Conservation (phyloP, 1,284 basidiomycete genomes). For the Ustilago loliicola region DNA sequence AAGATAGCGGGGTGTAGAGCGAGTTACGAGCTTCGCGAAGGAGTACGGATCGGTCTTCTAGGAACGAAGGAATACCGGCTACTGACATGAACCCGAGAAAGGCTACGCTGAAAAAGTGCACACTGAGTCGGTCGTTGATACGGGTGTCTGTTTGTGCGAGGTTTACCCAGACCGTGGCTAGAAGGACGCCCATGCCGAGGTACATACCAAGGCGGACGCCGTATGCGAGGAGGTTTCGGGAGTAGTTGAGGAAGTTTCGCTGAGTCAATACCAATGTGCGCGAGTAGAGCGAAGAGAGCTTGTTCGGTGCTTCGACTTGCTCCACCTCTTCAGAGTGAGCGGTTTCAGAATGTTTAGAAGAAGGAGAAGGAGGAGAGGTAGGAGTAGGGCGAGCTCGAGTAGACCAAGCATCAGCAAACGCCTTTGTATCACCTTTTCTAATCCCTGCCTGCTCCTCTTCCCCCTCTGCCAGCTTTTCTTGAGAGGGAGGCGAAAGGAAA, state of each 20-base stretch:
- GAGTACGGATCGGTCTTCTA: conserved; percentile 72
- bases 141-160: conserved; percentile 71
- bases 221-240: conserved; percentile 76
- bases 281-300: not conserved
- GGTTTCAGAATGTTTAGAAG: not conserved
- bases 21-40: conserved; percentile 70
- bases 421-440: conserved; percentile 25
- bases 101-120: conserved; percentile 72
- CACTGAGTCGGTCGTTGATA: conserved; percentile 70
- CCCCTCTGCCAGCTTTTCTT: not conserved
- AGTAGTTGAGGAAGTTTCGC: conserved; percentile 57
- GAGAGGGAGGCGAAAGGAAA: conserved; percentile 26
- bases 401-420: conserved; percentile 25
- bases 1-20: conserved; percentile 66
- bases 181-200: conserved; percentile 66
- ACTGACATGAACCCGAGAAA: conserved; percentile 76
- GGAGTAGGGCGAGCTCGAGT: not conserved
- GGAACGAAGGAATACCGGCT: conserved; percentile 70
- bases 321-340: not conserved
- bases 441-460: conserved; percentile 1
- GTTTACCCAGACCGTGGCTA: conserved; percentile 77
- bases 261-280: conserved; percentile 32
- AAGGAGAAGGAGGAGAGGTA: not conserved
- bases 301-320: not conserved
- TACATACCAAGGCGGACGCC: conserved; percentile 78